A percentile compares a stretch with the other conserved stretches of the same genome.
Evolutionary conservation across 352 stramenopile genomes (phyloP).

Genomic region (Halophytophthora batemanensis): DNA sequence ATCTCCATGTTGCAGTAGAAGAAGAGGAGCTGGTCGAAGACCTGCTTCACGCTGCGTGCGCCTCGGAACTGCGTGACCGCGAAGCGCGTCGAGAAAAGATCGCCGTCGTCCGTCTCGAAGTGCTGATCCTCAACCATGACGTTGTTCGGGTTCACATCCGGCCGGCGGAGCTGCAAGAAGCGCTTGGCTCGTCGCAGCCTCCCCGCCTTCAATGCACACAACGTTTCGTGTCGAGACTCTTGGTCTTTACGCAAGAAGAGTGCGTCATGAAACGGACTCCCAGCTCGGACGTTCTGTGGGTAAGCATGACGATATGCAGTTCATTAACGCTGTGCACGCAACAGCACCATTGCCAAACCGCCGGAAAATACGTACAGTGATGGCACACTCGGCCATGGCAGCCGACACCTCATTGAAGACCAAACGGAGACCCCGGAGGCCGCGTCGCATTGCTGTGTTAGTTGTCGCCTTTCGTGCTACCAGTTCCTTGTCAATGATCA

Average conservation of each 20-base stretch:
- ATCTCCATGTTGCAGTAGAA: conserved; percentile 42
- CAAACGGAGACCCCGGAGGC: conserved; percentile 25
- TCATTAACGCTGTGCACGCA: not conserved
- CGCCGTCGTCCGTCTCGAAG: conserved; percentile 23
- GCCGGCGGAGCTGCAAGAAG: conserved; percentile 17
- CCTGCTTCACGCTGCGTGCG: conserved; percentile 23
- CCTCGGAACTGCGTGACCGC: conserved; percentile 24
- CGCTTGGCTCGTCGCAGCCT: conserved; percentile 20
- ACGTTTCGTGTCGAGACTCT: conserved; percentile 4
- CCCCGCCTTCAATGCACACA: conserved; percentile 16
- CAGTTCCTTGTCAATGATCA: conserved; percentile 10
- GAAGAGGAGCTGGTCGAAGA: conserved; percentile 33
- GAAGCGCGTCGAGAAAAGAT: conserved; percentile 28
- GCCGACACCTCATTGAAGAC: conserved; percentile 25
- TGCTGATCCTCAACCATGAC: conserved; percentile 30
- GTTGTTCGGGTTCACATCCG: conserved; percentile 17
- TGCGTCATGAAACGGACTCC: conserved; percentile 24
- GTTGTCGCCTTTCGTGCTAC: conserved; percentile 12
- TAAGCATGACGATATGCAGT: not conserved
- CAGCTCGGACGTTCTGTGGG: conserved; percentile 26
- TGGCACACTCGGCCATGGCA: conserved; percentile 31
- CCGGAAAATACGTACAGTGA: conserved; percentile 19
- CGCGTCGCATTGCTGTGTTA: conserved; percentile 16
- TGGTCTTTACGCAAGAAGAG: conserved; percentile 21
- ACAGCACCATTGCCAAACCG: not conserved